Conservation (phyloP, 306 rosid genomes). For the Casuarina cunninghamiana region DNA sequence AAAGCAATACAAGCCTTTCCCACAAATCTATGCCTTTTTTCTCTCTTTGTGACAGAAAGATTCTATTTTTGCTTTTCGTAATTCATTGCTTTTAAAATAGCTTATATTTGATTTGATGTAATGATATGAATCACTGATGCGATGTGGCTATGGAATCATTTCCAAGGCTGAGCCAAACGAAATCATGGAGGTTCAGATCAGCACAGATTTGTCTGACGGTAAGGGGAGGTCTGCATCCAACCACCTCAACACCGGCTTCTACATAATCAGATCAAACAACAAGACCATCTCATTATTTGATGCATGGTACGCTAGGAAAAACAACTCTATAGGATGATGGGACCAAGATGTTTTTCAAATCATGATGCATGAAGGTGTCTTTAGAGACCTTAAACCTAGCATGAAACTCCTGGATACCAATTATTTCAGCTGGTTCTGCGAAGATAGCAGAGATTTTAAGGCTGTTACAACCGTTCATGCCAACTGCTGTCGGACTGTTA, state of each 20-base stretch:
- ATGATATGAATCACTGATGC: slow-evolving; percentile 20
- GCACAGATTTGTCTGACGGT: slow-evolving; percentile 27
- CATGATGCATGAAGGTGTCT: slow-evolving; percentile 24
- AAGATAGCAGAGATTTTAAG: slow-evolving; percentile 28
- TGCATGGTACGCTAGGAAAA: slow-evolving; percentile 27
- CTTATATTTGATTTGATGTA: too few species aligned
- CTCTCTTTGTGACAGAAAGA: too few species aligned
- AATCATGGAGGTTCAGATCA: slow-evolving; percentile 32
- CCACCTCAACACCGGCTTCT: slow-evolving; percentile 42
- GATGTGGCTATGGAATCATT: slow-evolving; percentile 37
- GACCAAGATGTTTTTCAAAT: slow-evolving; percentile 30
- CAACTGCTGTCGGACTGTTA: too few species aligned
- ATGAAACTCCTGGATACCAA: slow-evolving; percentile 28
- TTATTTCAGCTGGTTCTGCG: slow-evolving; percentile 37
- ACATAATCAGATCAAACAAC: slow-evolving; percentile 10
- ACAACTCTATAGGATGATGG: slow-evolving; percentile 12
- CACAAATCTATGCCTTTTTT: too few species aligned
- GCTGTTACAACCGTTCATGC: not conserved
- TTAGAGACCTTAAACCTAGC: slow-evolving; percentile 2
- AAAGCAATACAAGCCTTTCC: too few species aligned
- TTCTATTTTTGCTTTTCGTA: too few species aligned
- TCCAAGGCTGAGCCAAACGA: slow-evolving; percentile 29
- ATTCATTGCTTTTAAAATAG: too few species aligned
- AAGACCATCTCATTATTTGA: slow-evolving; percentile 29
- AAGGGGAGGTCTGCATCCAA: slow-evolving; percentile 25